Evolutionary conservation across 2,329 filamentous ascomycete genomes (phyloP).

Genomic region (Phaeosphaeria sp.): DNA sequence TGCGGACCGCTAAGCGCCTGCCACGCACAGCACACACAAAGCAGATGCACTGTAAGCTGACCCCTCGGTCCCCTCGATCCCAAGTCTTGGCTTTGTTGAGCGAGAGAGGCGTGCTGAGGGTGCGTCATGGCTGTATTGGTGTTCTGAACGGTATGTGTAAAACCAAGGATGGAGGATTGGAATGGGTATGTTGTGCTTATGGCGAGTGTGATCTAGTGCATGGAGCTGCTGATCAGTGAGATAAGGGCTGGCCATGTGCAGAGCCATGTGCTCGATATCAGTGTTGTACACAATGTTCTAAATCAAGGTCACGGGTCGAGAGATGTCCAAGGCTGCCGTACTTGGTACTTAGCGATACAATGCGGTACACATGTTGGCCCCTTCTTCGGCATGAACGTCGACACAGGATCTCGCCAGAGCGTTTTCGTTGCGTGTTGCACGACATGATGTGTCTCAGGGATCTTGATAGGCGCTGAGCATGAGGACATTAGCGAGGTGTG

Average conservation of each 20-base stretch:
- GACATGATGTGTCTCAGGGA: constrained; percentile 2
- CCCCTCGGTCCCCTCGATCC: constrained; percentile 11
- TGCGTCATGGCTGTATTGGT: not conserved
- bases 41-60: not conserved
- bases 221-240: not conserved
- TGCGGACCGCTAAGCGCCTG: constrained; percentile 16
- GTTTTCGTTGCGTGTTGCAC: constrained; percentile 18
- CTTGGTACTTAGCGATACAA: not conserved
- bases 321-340: not conserved
- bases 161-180: too few species aligned
- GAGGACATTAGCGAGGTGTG: constrained; percentile 1
- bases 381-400: not conserved
- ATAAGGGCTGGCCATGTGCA: not conserved
- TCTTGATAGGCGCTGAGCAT: constrained; percentile 1
- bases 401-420: not conserved
- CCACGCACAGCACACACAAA: not conserved
- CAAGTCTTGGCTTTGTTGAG: not conserved
- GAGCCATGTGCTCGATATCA: too few species aligned
- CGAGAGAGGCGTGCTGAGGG: not conserved
- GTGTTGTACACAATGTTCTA: not conserved
- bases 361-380: not conserved
- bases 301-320: not conserved
- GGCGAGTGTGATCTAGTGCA: not conserved
- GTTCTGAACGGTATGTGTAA: not conserved
- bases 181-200: not conserved